Evolutionary conservation across 768 basidiomycete species (phyloP).

Genomic region (Trametes meyenii): DNA sequence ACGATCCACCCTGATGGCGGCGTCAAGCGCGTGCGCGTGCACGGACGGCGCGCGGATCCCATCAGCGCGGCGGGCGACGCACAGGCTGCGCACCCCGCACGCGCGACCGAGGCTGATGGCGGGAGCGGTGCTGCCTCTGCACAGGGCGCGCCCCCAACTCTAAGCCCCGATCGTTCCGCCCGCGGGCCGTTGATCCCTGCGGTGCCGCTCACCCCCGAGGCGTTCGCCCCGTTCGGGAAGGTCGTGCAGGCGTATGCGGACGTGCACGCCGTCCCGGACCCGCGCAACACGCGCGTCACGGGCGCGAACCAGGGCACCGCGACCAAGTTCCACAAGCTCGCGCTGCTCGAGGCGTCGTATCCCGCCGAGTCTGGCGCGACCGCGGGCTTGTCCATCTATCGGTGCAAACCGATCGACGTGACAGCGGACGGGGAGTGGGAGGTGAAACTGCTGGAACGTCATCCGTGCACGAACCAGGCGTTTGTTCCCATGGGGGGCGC

Average conservation of each 20-base stretch:
- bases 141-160: neutral
- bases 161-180: neutral
- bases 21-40: conserved; percentile 86
- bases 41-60: conserved; percentile 55
- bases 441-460: conserved; percentile 83
- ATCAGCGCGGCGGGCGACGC: conserved; percentile 5
- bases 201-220: conserved; percentile 78
- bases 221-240: conserved; percentile 86
- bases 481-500: conserved; percentile 91
- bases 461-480: conserved; percentile 86
- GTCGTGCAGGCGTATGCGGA: conserved; percentile 88
- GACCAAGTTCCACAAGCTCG: conserved; percentile 89
- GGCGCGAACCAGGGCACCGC: conserved; percentile 90
- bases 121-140: conserved; percentile 17
- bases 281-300: conserved; percentile 72
- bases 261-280: conserved; percentile 56
- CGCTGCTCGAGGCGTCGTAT: conserved; percentile 70
- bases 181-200: conserved; percentile 46
- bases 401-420: conserved; percentile 64
- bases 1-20: conserved; percentile 96
- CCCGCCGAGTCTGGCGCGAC: conserved; percentile 57
- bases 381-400: conserved; percentile 79
- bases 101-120: conserved; percentile 12
- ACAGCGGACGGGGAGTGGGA: conserved; percentile 52
- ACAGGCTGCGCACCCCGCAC: conserved; percentile 9